Base-by-base conservation (phyloP, 2,329 filamentous ascomycete species). In the Waltergamsia citrina region DNA sequence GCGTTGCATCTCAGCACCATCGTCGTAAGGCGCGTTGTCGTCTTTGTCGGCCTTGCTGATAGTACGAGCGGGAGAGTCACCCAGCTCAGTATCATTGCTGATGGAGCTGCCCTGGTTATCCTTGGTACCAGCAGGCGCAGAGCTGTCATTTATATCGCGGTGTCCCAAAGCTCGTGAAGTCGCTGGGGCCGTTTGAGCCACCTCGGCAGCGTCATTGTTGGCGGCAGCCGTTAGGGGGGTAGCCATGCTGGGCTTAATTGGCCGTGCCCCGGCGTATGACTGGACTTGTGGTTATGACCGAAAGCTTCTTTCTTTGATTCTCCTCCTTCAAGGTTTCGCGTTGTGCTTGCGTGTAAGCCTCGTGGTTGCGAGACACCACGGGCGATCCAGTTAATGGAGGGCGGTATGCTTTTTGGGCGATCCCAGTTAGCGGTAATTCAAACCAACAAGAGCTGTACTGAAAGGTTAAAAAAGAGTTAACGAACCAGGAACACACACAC, bases 1-100 rank as follows among this genome's bases (percentile, higher is more conserved):
- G 32, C 69, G 65, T 34, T 59, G 57, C 55, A 68, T 56, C 50
- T 72, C 69, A 29, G 52, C 51, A 23, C 43, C 52, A 6, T 59
- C 54, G 21, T 53, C 52, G 11, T 52, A 52, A 8, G 56, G 54
- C 18, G 50, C 55, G 22, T 52, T 53, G 32, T 50, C 43, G 19
- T 41, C 41, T 20, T 45, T 31, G 39, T 50, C 35, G 10, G 26
- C 37, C 33, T 41, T 39, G 8, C 30, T 36, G 14, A 37, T 24
- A 1, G 35, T 37, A 16, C 30, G 24, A 17, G 30, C 23, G 11
- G 29, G 34, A 6, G 34, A 36, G 33, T 24, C 15, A 7, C 21
- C 22, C 9, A 12, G 9, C 15, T 24, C 32, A 5, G 24, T 23
- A 20, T 18, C 26, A 20, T 23, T 20, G 18, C 11, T 27, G 32